phyloP scores from a whole-genome alignment of 2,329 filamentous ascomycete species.

The Cladosporium sp. region DNA sequence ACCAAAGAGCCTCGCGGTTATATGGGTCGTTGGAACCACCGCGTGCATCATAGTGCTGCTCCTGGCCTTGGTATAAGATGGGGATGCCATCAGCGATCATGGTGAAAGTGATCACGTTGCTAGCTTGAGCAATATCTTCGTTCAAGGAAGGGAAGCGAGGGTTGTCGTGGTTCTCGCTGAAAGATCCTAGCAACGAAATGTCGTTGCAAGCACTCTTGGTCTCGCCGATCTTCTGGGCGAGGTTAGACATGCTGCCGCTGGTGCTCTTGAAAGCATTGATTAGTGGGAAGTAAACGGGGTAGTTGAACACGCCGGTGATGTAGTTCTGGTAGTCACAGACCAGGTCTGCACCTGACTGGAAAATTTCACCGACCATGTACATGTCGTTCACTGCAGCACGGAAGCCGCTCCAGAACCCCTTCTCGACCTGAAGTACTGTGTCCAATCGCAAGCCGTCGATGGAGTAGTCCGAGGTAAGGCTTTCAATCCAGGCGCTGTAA shows the following conservation, averaged over 20 bases:
- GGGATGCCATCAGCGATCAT: constrained; percentile 60
- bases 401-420: constrained; percentile 39
- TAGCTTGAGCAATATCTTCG: constrained; percentile 52
- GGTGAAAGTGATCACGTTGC: constrained; percentile 60
- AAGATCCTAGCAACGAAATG: constrained; percentile 35
- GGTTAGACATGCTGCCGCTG: constrained; percentile 32
- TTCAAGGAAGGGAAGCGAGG: constrained; percentile 45
- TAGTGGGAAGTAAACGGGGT: constrained; percentile 37
- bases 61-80: constrained; percentile 62
- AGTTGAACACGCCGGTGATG: constrained; percentile 46
- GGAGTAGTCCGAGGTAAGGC: constrained; percentile 55
- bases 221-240: constrained; percentile 32
- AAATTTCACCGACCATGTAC: constrained; percentile 47
- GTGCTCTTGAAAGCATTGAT: constrained; percentile 35
- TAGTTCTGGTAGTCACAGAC: constrained; percentile 42
- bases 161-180: constrained; percentile 37
- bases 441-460: constrained; percentile 56
- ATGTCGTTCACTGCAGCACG: constrained; percentile 22
- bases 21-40: constrained; percentile 33
- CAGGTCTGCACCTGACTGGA: constrained; percentile 33
- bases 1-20: constrained; percentile 42
- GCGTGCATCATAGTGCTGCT: constrained; percentile 51
- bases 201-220: constrained; percentile 36
- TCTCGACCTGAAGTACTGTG: constrained; percentile 45
- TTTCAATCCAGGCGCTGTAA: constrained; percentile 57